Evolutionary conservation across 73 alveolate genomes (phyloP), one percentile per base, ranked within the genome.

Genomic region (Blepharisma japonicum): DNA sequence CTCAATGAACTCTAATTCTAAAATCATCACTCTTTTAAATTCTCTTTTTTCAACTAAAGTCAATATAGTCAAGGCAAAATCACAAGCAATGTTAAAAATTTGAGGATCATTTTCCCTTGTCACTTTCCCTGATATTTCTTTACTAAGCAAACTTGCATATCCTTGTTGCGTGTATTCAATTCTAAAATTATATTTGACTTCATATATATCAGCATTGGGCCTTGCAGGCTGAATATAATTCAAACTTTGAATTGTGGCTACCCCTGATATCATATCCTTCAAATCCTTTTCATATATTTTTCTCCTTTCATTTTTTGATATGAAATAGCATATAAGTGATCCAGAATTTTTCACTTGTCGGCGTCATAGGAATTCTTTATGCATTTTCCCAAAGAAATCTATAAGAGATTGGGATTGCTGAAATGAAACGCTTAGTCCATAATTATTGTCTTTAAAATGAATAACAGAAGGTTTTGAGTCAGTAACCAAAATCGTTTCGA

Each of bases 111-210:
- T 14, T 14, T 14, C 14, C 48, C 18, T 25, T 9, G 14, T 61
- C 46, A 14, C 23, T 25, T 61, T 39, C 2, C 23, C 14, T 8
- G 14, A 8, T 8, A 61, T 25, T 61, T 61, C 47, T 61, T 61
- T 61, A 25, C 23, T 14, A 0, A 61, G 23, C 18, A 14, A 9
- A 25, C 74, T 61, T 14, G 23, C 74, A 25, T 61, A 61, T 14
- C 74, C 23, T 20, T 11, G 14, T 5, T 25, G 14, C 18, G 74
- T 61, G 23, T 61, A 61, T 5, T 61, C 74, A n/a, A 61, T n/a
- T 25, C 74, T 61, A 8, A 61, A 61, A 61, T 14, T 25, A 61
- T 61, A 61, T 8, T 61, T 14, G 23, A 61, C 47, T 61, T 61
- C 74, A 61, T 61, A 61, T 0, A 14, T 39, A 20, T 61, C 46